Percentiles rank a stretch among this genome's conserved stretches.
These are phyloP conservation scores for Meira miltonrushii DNA, from an alignment of 1,284 basidiomycete species.

Conservation along the genomic window DNA sequence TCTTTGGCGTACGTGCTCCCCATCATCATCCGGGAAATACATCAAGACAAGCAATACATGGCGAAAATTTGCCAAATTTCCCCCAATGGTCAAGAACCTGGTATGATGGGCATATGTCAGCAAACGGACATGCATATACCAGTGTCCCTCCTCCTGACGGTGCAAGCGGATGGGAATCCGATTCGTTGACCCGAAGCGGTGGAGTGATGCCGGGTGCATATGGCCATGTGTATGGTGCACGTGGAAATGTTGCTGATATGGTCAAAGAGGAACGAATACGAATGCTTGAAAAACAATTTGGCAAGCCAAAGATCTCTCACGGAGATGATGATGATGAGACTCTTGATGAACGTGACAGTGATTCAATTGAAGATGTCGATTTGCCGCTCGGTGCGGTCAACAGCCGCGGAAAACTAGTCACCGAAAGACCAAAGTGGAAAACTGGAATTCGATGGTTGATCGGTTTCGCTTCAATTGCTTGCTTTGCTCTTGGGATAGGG, in stretches of 20 bases:
- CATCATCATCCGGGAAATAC: constrained; percentile 25
- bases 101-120: constrained; percentile 41
- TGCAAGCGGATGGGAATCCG: constrained; percentile 41
- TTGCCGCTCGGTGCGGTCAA: constrained; percentile 25
- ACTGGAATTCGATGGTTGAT: constrained; percentile 23
- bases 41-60: background rate
- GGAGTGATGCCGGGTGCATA: constrained; percentile 4
- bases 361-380: constrained; percentile 17
- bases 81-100: constrained; percentile 34
- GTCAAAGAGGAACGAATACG: constrained; percentile 40
- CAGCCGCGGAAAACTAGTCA: constrained; percentile 21
- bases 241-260: constrained; percentile 17
- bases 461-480: constrained; percentile 22
- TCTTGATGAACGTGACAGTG: background rate
- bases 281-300: constrained; percentile 44
- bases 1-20: constrained; percentile 27
- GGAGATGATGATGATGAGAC: constrained; percentile 21
- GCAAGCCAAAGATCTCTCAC: constrained; percentile 24
- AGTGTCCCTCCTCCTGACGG: constrained; percentile 25
- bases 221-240: constrained; percentile 11
- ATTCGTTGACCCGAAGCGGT: constrained; percentile 22
- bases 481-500: constrained; percentile 26
- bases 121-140: constrained; percentile 45
- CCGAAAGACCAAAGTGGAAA: constrained; percentile 21
- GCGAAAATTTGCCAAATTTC: constrained; percentile 30